Conservation (phyloP, 768 basidiomycete genomes). For the Candolleomyces eurysporus region DNA sequence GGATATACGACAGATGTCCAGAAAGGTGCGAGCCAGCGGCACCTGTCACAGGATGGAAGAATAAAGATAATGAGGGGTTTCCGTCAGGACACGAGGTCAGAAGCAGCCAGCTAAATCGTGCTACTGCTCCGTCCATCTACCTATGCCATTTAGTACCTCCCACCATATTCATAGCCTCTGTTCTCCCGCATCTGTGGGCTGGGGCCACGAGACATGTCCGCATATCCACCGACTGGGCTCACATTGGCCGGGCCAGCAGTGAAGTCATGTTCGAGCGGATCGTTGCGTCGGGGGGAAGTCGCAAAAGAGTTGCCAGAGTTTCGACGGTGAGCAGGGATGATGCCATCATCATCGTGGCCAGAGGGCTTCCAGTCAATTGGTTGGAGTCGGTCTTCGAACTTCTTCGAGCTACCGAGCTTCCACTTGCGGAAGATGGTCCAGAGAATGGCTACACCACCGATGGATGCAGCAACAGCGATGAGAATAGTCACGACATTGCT, state of each 20-base stretch:
- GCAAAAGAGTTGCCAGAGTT: constrained; percentile 62
- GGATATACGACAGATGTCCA: too few species aligned
- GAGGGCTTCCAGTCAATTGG: constrained; percentile 71
- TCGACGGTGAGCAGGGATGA: constrained; percentile 51
- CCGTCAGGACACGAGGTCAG: too few species aligned
- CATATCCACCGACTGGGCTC: constrained; percentile 77
- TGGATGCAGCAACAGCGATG: constrained; percentile 64
- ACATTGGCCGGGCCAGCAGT: constrained; percentile 57
- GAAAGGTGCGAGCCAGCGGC: too few species aligned
- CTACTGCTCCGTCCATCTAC: not conserved
- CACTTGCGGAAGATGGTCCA: constrained; percentile 94
- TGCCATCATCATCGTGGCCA: constrained; percentile 41
- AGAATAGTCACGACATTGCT: constrained; percentile 56
- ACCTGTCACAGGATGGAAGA: too few species aligned
- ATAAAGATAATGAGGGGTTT: too few species aligned
- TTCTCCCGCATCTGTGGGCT: constrained; percentile 57
- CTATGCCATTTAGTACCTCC: not conserved
- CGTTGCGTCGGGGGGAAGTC: constrained; percentile 19
- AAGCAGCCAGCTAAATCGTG: too few species aligned
- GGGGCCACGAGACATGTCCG: constrained; percentile 74
- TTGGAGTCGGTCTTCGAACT: constrained; percentile 81
- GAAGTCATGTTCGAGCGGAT: constrained; percentile 73
- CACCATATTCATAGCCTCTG: not conserved
- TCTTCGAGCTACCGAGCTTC: constrained; percentile 79
- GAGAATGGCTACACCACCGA: constrained; percentile 68